Evolutionary conservation across 768 basidiomycete genomes (phyloP), one percentile per base, ranked within the genome.

Genomic region (Suillus subaureus): DNA sequence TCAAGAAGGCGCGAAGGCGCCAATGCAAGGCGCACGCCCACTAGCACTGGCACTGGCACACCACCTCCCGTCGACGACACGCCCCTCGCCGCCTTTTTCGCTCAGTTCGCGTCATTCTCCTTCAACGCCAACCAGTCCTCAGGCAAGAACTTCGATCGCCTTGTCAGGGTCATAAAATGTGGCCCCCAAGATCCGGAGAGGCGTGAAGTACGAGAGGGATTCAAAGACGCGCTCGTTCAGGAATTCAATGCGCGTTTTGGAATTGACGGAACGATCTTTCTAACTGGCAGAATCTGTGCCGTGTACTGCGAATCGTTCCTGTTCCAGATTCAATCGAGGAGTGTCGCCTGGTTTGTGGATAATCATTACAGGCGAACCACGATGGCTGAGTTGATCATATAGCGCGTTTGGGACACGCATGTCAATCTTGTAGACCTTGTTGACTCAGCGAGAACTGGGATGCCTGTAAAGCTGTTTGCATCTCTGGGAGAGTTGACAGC

Each of bases 351-450:
- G 64, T 65, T 40, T n/a, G 58, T 65, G 16, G 5, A 15, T 40
- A 15, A 35, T 60, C 1, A 13, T 18, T 40, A 5, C 2, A 7
- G 16, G 37, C 18, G 64, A 51, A 64, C 33, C 3, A 5, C 4
- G 0, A 28, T 31, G 31, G 18, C 40, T 31, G 40, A 60, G 58
- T 12, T n/a, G 26, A 3, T 42, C 21, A 11, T 42, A 0, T 28
- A 60, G 58, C 4, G 40, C 40, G 63, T 76, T 2, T 66, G 68
- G 64, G 70, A 69, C 16, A 69, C 71, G 0, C 70, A 74, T 21
- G 72, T 79, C 56, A 77, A 80, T 47, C 68, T 79, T 11, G 69
- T 76, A 21, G 75, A 79, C 52, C 71, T 79, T 37, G 56, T 79
- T 21, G 66, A 76, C n/a, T 61, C 70, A 0, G 65, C 39, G 1